Conservation (phyloP, 2,329 filamentous ascomycete genomes). For the Epichloe brachyelytri region DNA sequence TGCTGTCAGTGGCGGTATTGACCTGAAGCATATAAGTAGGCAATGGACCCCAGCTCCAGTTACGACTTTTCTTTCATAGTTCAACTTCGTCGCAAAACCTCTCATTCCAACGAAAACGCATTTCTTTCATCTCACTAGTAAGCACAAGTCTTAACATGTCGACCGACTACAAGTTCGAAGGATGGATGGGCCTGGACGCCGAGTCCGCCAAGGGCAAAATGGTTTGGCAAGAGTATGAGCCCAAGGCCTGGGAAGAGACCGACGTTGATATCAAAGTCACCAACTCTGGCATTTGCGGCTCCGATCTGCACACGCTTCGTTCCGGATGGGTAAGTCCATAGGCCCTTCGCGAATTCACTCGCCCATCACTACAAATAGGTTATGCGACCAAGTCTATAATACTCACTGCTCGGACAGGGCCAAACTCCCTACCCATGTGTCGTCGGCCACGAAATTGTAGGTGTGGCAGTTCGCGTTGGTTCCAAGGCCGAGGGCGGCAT, state of each 20-base stretch:
- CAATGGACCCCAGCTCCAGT: background rate
- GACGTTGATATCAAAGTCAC: constrained; percentile 53
- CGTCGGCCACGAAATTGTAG: constrained; percentile 55
- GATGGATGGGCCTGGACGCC: constrained; percentile 34
- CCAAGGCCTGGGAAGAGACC: constrained; percentile 52
- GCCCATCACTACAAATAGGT: background rate
- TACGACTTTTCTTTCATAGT: too few relatives aligned
- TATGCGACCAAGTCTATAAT: background rate
- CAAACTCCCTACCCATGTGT: constrained; percentile 28
- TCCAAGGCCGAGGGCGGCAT: constrained; percentile 31
- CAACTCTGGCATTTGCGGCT: constrained; percentile 54
- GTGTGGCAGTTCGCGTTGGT: constrained; percentile 42
- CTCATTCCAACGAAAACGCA: background rate
- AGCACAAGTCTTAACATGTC: constrained; percentile 7
- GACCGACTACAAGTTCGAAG: constrained; percentile 34
- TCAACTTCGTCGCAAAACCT: background rate
- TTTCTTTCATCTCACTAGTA: background rate
- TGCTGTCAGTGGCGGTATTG: background rate
- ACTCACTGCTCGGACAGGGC: background rate
- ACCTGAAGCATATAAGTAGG: background rate
- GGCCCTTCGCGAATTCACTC: background rate
- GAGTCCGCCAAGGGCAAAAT: constrained; percentile 36
- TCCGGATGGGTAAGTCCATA: constrained; percentile 33
- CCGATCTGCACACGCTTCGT: constrained; percentile 44
- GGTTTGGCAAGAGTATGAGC: constrained; percentile 43